Percentiles rank a stretch among this genome's conserved stretches.
These are phyloP conservation scores for Penicillium cataractarum DNA, from an alignment of 495 filamentous ascomycete genomes.

Conservation along the genomic window DNA sequence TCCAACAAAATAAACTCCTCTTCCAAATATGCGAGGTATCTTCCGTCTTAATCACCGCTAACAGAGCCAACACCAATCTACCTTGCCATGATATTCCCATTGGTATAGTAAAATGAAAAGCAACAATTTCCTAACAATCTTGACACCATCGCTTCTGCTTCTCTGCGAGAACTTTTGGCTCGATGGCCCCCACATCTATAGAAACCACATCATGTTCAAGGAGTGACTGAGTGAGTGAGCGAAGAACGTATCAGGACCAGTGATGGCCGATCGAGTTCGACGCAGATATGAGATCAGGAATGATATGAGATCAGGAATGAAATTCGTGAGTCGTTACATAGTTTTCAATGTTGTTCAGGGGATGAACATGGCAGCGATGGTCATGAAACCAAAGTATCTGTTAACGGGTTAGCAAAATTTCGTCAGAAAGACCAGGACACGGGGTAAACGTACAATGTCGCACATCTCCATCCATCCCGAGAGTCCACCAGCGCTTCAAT, in stretches of 20 bases:
- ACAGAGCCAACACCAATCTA: slow-evolving; percentile 5
- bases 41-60: background rate
- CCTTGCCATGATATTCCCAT: background rate
- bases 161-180: background rate
- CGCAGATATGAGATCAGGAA: background rate
- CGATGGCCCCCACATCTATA: no score
- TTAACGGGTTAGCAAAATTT: slow-evolving; percentile 10
- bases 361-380: slow-evolving; percentile 46
- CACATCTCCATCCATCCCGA: slow-evolving; percentile 47
- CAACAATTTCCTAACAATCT: background rate
- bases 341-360: slow-evolving; percentile 20
- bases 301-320: slow-evolving; percentile 1
- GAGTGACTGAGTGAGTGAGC: background rate
- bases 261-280: background rate
- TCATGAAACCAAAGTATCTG: slow-evolving; percentile 51
- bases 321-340: slow-evolving; percentile 20
- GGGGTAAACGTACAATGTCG: slow-evolving; percentile 36
- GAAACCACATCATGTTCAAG: no score
- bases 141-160: slow-evolving; percentile 12
- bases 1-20: background rate
- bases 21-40: background rate
- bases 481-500: slow-evolving; percentile 42
- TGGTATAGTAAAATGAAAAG: slow-evolving; percentile 2
- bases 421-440: background rate
- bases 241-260: background rate